Conservation (phyloP, 495 filamentous ascomycete genomes). For the Choiromyces venosus region DNA sequence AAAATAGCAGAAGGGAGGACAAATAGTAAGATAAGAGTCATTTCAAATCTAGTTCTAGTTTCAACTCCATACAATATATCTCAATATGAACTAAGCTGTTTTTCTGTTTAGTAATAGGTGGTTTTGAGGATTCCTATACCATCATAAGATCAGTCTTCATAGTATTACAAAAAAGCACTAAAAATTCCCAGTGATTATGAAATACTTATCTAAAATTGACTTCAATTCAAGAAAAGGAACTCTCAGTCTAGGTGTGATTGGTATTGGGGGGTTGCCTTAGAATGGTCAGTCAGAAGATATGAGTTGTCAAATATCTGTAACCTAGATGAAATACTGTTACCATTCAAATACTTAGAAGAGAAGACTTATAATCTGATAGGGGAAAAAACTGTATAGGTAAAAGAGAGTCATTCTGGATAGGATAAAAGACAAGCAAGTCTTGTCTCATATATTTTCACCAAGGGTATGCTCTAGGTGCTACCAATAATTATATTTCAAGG, state of each 20-base stretch:
- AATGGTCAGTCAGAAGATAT: not conserved
- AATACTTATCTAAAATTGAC: conserved; percentile 8
- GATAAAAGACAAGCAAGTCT: conserved; percentile 14
- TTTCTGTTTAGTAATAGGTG: not conserved
- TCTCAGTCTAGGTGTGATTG: not conserved
- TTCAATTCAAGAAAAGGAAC: conserved; percentile 12
- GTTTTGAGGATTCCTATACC: conserved; percentile 12
- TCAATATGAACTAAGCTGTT: not conserved
- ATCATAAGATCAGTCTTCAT: not conserved
- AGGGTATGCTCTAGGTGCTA: not conserved
- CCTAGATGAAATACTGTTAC: conserved; percentile 2
- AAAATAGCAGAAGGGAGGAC: not conserved
- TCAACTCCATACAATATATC: not conserved
- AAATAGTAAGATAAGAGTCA: not conserved
- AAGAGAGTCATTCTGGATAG: conserved; percentile 4
- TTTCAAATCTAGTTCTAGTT: not conserved
- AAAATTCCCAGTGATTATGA: conserved; percentile 10
- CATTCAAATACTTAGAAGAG: conserved; percentile 6
- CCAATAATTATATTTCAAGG: conserved; percentile 12
- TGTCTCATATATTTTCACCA: conserved; percentile 8
- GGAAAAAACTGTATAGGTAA: not conserved
- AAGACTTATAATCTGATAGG: conserved; percentile 4
- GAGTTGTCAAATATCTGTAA: not conserved
- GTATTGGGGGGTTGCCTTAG: not conserved
- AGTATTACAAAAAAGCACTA: conserved; percentile 18